These are phyloP conservation scores for Pythium biforme DNA, from an alignment of 352 stramenopile genomes.

Conservation along the genomic window DNA sequence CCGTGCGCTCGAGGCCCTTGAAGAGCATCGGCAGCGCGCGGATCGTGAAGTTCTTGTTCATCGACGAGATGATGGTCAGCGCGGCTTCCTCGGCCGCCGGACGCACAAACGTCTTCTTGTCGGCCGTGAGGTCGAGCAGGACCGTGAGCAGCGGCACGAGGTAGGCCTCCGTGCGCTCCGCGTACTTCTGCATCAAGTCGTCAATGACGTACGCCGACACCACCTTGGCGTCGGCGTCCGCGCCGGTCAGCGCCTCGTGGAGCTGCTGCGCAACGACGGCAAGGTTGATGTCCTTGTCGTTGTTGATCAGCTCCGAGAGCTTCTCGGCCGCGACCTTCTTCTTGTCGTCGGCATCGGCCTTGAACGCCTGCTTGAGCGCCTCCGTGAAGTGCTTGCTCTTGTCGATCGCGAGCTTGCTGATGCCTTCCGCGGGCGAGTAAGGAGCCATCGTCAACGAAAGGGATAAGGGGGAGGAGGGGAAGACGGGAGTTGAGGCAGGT, in stretches of 20 bases:
- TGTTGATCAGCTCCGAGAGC: conserved; percentile 75
- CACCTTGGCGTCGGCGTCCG: conserved; percentile 64
- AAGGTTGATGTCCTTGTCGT: conserved; percentile 73
- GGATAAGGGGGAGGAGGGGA: conserved; percentile 25
- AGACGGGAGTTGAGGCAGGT: conserved; percentile 5
- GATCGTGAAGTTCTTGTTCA: conserved; percentile 88
- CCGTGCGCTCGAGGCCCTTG: conserved; percentile 71
- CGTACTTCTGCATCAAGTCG: conserved; percentile 86
- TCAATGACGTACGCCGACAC: conserved; percentile 76
- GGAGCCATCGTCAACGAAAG: conserved; percentile 56
- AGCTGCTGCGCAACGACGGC: conserved; percentile 68
- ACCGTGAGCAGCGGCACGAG: conserved; percentile 62
- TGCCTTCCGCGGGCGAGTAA: conserved; percentile 77
- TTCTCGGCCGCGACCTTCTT: conserved; percentile 85
- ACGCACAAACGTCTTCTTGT: conserved; percentile 83
- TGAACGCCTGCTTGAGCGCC: conserved; percentile 75
- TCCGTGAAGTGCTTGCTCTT: conserved; percentile 91
- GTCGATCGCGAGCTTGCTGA: conserved; percentile 85
- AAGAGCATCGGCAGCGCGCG: conserved; percentile 92
- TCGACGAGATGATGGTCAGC: conserved; percentile 76
- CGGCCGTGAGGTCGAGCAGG: conserved; percentile 76
- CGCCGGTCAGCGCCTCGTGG: conserved; percentile 52
- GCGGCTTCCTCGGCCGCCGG: conserved; percentile 67
- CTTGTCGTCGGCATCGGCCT: conserved; percentile 53
- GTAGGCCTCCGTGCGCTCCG: conserved; percentile 78